Conservation (phyloP, 176 grass and related monocot genomes). For the Juncus inflexus region DNA sequence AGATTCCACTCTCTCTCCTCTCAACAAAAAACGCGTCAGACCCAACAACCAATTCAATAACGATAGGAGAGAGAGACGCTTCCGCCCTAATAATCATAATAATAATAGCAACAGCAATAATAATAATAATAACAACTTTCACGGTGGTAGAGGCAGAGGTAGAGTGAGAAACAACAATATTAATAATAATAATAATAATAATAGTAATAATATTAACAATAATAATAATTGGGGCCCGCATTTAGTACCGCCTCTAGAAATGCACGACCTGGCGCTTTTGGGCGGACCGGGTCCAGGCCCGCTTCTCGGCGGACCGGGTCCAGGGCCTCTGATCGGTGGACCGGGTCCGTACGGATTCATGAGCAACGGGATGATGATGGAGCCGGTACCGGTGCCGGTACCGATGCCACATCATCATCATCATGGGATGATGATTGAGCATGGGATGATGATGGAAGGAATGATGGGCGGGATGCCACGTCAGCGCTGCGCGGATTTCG, state of each 20-base stretch:
- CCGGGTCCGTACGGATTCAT: slow-evolving; percentile 51
- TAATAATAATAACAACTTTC: not conserved
- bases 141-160: slow-evolving; percentile 25
- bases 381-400: slow-evolving; percentile 83
- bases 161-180: slow-evolving; percentile 76
- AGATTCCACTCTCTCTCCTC: slow-evolving; percentile 39
- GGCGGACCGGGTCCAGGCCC: slow-evolving; percentile 38
- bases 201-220: slow-evolving; percentile 25
- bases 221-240: slow-evolving; percentile 10
- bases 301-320: slow-evolving; percentile 48
- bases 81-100: not conserved
- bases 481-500: slow-evolving; percentile 93
- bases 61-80: slow-evolving; percentile 53
- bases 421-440: slow-evolving; percentile 25
- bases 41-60: slow-evolving; percentile 1
- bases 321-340: slow-evolving; percentile 30
- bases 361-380: slow-evolving; percentile 84
- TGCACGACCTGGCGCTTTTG: slow-evolving; percentile 76
- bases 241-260: slow-evolving; percentile 31
- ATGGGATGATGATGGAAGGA: slow-evolving; percentile 39
- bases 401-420: slow-evolving; percentile 45
- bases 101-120: too few species aligned
- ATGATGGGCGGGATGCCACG: slow-evolving; percentile 62
- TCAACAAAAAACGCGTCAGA: slow-evolving; percentile 46
- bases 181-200: slow-evolving; percentile 16